A percentile compares a stretch with the other conserved stretches of the same genome.
phyloP scores from a whole-genome alignment of 768 basidiomycete genomes.

The Saitozyma podzolica region DNA sequence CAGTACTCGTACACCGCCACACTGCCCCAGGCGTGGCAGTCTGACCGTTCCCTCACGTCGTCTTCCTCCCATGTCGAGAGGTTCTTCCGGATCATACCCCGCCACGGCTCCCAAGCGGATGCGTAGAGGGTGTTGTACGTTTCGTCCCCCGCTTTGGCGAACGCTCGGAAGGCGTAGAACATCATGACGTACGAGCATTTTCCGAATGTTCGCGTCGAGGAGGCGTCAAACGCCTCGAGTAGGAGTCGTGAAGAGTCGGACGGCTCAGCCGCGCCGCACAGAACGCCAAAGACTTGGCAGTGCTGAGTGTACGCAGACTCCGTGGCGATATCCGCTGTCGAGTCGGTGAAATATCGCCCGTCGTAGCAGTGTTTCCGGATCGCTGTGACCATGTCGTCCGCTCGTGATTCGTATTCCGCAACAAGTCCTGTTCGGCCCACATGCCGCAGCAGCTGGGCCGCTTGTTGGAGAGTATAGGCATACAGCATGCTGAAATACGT shows the following conservation, averaged over 20 bases:
- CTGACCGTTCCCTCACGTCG: slow-evolving; percentile 30
- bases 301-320: slow-evolving; percentile 9
- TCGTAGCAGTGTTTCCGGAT: slow-evolving; percentile 15
- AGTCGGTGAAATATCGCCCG: slow-evolving; percentile 8
- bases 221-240: slow-evolving; percentile 2
- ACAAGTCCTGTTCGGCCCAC: slow-evolving; percentile 9
- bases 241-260: slow-evolving; percentile 20
- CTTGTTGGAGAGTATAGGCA: slow-evolving; percentile 8
- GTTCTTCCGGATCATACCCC: slow-evolving; percentile 25
- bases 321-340: slow-evolving; percentile 2
- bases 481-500: slow-evolving; percentile 19
- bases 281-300: slow-evolving; percentile 13
- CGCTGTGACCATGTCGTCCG: slow-evolving; percentile 2
- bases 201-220: not conserved
- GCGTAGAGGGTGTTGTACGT: slow-evolving; percentile 23
- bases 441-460: slow-evolving; percentile 1
- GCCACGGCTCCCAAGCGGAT: slow-evolving; percentile 19
- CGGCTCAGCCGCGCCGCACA: slow-evolving; percentile 11
- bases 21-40: slow-evolving; percentile 39
- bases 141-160: slow-evolving; percentile 15
- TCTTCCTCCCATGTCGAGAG: slow-evolving; percentile 40
- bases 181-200: slow-evolving; percentile 30
- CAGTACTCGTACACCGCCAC: slow-evolving; percentile 30
- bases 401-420: slow-evolving; percentile 4
- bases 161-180: slow-evolving; percentile 37